A percentile compares a stretch with the other conserved stretches of the same genome.
Conservation (phyloP, 257 asterid genomes). For the Petunia secreta region DNA sequence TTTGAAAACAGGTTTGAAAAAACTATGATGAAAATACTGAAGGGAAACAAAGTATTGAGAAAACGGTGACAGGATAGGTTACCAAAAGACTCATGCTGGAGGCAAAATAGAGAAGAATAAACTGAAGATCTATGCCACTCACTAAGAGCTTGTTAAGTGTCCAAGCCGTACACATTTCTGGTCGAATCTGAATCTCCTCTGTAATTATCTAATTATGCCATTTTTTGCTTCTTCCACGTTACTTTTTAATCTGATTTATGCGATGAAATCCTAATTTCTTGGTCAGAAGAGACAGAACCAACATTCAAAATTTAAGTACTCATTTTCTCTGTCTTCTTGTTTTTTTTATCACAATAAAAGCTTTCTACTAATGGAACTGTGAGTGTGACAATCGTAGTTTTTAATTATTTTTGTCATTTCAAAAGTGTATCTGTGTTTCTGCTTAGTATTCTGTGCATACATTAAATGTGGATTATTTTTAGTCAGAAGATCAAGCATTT, state of each 20-base stretch:
- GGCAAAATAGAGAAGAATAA: slow-evolving; percentile 10
- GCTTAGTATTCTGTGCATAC: neutral
- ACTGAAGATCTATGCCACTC: neutral
- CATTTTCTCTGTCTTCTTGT: neutral
- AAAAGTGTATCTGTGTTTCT: slow-evolving; percentile 13
- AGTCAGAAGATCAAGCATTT: neutral
- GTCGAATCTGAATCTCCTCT: slow-evolving; percentile 7
- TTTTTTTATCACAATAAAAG: neutral
- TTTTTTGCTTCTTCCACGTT: neutral
- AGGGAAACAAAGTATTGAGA: too few relatives aligned
- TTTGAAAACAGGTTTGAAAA: too few relatives aligned
- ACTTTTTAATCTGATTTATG: neutral
- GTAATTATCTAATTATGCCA: neutral
- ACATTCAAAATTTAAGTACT: neutral
- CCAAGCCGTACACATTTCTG: neutral
- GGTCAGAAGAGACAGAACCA: neutral
- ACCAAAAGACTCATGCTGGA: neutral
- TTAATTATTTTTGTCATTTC: slow-evolving; percentile 18
- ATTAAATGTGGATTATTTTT: slow-evolving; percentile 4
- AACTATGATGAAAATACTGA: too few relatives aligned
- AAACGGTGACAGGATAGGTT: neutral
- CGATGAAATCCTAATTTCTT: neutral
- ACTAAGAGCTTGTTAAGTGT: neutral
- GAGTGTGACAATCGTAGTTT: neutral
- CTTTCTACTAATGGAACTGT: neutral